Evolutionary conservation across 352 stramenopile genomes (phyloP), one percentile per base, ranked within the genome.

Genomic region (Phytopythium helicoides): DNA sequence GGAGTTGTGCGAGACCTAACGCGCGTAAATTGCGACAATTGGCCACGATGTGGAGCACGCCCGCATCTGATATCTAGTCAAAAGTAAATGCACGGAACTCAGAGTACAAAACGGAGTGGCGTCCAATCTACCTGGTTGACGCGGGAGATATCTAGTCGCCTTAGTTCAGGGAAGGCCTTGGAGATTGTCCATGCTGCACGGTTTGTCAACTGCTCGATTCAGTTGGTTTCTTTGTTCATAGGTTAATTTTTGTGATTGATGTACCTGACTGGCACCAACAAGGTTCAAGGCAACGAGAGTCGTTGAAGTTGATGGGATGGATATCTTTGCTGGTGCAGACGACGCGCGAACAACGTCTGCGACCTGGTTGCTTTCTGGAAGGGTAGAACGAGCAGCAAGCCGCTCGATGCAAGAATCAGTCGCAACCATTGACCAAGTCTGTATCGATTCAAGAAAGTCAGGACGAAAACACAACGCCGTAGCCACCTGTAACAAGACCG

Each of bases 381-480:
- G 4, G 9, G 8, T 2, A 12, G 18, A 25, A 25, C 50, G 26
- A 12, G 49, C 56, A 2, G 52, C 63, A 7, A 92, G 58, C 14
- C 64, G 64, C 22, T 60, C 40, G 52, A 90, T 41, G 40, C 79
- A 90, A 40, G 76, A 62, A 53, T 92, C 81, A 6, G 66, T 64
- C 1, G 78, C 73, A 12, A 90, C 68, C 1, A 92, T 67, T 1
- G 79, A 89, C 79, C 81, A 92, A 1, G 76, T 62, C 65, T 87
- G 62, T 36, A 68, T 7, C 34, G 8, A 28, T n/a, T 8, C 33
- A 19, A 9, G 6, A n/a, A 2, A 23, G 41, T 33, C 22, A 54
- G 22, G 21, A 9, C 28, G n/a, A 35, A 22, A 34, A 23, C 28
- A 10, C 16, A 3, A n/a, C 8, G 44, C 8, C 21, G 34, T 16